Base-by-base conservation (phyloP, 2,329 filamentous ascomycete genomes). In the Uncinocarpus reesii region DNA sequence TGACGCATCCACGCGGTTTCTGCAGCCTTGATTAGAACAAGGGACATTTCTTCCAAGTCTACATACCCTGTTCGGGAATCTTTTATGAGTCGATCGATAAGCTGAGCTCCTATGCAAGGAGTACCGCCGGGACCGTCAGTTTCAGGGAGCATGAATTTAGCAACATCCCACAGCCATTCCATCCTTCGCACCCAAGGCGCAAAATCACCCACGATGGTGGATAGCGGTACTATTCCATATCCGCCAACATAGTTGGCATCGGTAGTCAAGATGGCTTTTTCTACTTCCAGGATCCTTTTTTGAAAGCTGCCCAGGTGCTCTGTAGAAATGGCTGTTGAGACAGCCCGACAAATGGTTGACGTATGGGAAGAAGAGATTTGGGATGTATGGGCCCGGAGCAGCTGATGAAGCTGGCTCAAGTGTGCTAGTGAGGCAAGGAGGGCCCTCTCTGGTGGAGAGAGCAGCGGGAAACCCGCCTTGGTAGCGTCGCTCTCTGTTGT, bases 1-100 rank as follows among this genome's bases (percentile, higher is more conserved):
- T 95, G 88, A 63, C 87, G 85, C 60, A 96, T 71, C 92, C 92
- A 98, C 7, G 89, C 84, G 24, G 79, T 84, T 68, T 98, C 90
- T 0, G 88, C 89, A 18, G 86, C 72, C 11, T 72, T 77, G n/a
- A 86, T 76, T 29, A 96, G 70, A 50, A 82, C 79, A 53, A 80
- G 69, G 0, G 87, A 83, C 32, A 85, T 81, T 50, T 80, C 78
- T 61, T 90, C 86, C 48, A 98, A 80, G 59, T 95, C 88, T 6
- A 79, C 73, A 64, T 93, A 96, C 11, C 92, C 92, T 5, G 90
- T 96, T 62, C 87, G 84, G 47, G 87, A 73, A 65, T 90, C 85
- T 11, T 71, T 69, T 26, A 87, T 77, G 45, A 96, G 67, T 50
- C 78, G 78, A 62, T 95, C 78, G 55, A 96, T 90, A 35, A 95